Conservation (phyloP, 2,329 filamentous ascomycete genomes). For the Coniochaeta prunicola region DNA sequence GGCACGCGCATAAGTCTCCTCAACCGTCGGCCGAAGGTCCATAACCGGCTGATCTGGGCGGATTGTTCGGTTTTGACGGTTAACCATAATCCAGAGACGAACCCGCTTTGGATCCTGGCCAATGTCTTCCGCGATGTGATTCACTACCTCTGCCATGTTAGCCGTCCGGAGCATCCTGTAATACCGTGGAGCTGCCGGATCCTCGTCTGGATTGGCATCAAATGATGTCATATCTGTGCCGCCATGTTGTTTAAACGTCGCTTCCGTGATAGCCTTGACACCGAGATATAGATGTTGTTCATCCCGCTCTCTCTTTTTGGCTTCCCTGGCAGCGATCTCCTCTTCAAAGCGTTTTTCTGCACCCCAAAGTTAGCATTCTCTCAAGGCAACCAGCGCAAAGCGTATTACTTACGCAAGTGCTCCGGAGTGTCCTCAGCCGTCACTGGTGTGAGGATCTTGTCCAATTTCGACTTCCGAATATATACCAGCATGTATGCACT, state of each 20-base stretch:
- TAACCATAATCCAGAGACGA: conserved; percentile 95
- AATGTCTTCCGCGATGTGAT: conserved; percentile 63
- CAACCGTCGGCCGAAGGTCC: conserved; percentile 68
- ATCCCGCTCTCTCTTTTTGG: conserved; percentile 78
- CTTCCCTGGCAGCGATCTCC: conserved; percentile 69
- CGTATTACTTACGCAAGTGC: conserved; percentile 60
- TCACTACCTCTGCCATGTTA: conserved; percentile 68
- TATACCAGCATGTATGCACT: conserved; percentile 99
- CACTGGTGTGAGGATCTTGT: conserved; percentile 72
- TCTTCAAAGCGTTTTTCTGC: conserved; percentile 69
- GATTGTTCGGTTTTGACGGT: conserved; percentile 94
- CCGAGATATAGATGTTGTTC: conserved; percentile 91
- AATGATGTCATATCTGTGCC: conserved; percentile 75
- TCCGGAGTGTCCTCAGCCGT: conserved; percentile 70
- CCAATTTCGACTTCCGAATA: conserved; percentile 78
- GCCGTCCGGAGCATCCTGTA: conserved; percentile 71
- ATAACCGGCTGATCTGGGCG: conserved; percentile 82
- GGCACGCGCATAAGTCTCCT: conserved; percentile 54
- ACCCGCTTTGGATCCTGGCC: conserved; percentile 61
- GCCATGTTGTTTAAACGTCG: conserved; percentile 73
- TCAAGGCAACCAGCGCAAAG: not conserved
- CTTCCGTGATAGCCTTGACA: conserved; percentile 72
- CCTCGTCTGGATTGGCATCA: conserved; percentile 47
- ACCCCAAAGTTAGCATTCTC: conserved; percentile 6
- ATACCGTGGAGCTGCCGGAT: conserved; percentile 61